Evolutionary conservation across 768 basidiomycete genomes (phyloP).

Genomic region (Suillus alpinus): DNA sequence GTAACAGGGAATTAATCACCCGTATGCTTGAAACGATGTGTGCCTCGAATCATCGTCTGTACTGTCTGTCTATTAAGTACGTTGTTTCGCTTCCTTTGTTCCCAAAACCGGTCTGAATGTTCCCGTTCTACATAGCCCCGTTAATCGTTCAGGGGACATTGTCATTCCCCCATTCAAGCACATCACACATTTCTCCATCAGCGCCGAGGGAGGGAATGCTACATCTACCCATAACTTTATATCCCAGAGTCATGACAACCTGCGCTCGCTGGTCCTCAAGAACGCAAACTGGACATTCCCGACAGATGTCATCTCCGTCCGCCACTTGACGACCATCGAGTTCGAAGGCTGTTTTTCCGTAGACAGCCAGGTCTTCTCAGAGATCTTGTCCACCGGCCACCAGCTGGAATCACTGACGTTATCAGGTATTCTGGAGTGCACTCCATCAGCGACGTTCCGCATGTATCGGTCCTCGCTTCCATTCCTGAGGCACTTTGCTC

Average conservation of each 20-base stretch:
- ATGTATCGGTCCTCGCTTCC: constrained; percentile 43
- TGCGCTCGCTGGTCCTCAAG: constrained; percentile 54
- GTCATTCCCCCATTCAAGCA: constrained; percentile 50
- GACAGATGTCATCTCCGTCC: constrained; percentile 47
- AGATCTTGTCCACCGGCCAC: constrained; percentile 57
- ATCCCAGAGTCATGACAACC: constrained; percentile 46
- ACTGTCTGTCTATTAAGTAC: constrained; percentile 55
- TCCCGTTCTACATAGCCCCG: constrained; percentile 16
- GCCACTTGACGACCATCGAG: constrained; percentile 62
- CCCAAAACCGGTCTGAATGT: not conserved
- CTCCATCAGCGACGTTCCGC: constrained; percentile 50
- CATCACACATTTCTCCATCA: constrained; percentile 58
- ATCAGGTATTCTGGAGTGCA: constrained; percentile 51
- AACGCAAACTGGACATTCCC: constrained; percentile 60
- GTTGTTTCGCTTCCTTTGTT: constrained; percentile 10
- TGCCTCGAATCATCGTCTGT: constrained; percentile 46
- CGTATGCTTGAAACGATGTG: constrained; percentile 55
- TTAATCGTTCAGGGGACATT: constrained; percentile 43
- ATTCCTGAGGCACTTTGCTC: constrained; percentile 63
- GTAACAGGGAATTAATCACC: constrained; percentile 49
- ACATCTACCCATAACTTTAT: constrained; percentile 45
- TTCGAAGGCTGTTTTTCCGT: constrained; percentile 57
- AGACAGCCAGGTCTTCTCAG: constrained; percentile 50
- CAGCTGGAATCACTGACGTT: constrained; percentile 64
- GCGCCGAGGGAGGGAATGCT: constrained; percentile 41